Evolutionary conservation across 352 stramenopile species (phyloP).

Genomic region (Phytophthora palmivora): DNA sequence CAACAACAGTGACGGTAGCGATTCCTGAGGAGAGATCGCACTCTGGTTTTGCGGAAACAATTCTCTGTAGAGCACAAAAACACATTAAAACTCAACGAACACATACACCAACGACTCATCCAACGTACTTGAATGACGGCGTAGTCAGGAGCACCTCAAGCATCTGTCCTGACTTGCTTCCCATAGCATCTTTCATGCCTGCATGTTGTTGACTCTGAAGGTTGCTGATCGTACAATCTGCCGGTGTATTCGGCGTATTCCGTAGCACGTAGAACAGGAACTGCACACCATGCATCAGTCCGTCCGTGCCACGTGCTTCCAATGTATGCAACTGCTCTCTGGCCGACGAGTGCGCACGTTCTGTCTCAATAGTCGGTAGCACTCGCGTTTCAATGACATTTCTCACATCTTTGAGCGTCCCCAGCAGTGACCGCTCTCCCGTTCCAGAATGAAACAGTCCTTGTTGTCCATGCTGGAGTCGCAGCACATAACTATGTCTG

Average conservation of each 20-base stretch:
- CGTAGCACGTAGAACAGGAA: slow-evolving; percentile 89
- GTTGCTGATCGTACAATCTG: slow-evolving; percentile 87
- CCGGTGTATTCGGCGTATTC: slow-evolving; percentile 85
- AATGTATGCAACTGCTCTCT: slow-evolving; percentile 83
- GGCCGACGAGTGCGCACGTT: slow-evolving; percentile 81
- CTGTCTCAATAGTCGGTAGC: slow-evolving; percentile 81
- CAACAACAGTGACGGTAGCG: slow-evolving; percentile 59
- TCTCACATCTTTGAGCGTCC: slow-evolving; percentile 84
- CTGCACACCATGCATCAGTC: slow-evolving; percentile 87
- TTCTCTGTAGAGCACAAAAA: slow-evolving; percentile 34
- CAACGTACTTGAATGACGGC: slow-evolving; percentile 79
- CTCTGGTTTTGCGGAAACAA: slow-evolving; percentile 58
- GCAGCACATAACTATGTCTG: slow-evolving; percentile 77
- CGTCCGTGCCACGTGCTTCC: slow-evolving; percentile 78
- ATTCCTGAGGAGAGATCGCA: slow-evolving; percentile 41
- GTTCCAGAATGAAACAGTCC: slow-evolving; percentile 80
- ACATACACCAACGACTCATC: neutral
- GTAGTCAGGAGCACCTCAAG: slow-evolving; percentile 83
- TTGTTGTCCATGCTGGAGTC: slow-evolving; percentile 83
- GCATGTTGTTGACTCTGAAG: slow-evolving; percentile 81
- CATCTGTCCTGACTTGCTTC: slow-evolving; percentile 87
- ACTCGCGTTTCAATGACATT: slow-evolving; percentile 82
- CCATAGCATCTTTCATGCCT: slow-evolving; percentile 88
- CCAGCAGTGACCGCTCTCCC: slow-evolving; percentile 78
- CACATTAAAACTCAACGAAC: slow-evolving; percentile 9